Evolutionary conservation across 2,329 filamentous ascomycete species (phyloP), one percentile per base, ranked within the genome.

Genomic region (Cercospora brassicicola): DNA sequence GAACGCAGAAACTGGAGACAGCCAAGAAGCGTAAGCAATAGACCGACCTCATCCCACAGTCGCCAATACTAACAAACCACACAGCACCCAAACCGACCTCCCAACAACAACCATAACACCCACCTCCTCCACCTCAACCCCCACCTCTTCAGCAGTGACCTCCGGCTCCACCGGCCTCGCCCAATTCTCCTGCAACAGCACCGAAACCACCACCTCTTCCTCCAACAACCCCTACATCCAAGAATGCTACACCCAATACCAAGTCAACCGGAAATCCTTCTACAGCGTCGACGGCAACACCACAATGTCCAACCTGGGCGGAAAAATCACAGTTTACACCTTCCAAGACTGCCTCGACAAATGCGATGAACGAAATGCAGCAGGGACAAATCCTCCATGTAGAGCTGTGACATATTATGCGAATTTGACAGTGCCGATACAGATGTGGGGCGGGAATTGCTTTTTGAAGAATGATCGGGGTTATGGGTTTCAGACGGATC

Each of bases 401-500:
- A n/a, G 66, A 42, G 69, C 67, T 1, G 67, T 69, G 1, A 71
- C 66, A 1, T 71, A 71, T 20, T 71, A 67, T 31, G 67, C 69
- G 13, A 71, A 69, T 31, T 28, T 71, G 10, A 67, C 60, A 0
- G 31, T 20, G 6, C 66, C 69, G 3, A 59, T 71, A 4, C 23
- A 67, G 5, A 48, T 48, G 26, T 69, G 61, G 64, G 69, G 69
- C 11, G 67, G 69, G 3, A 71, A 68, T 53, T 71, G 67, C 57
- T 71, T 71, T 48, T 65, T 71, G 67, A 69, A 71, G 61, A 71
- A 71, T 62, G 67, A 67, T 65, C 56, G 69, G 3, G 64, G 64
- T 0, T 13, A 59, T 28, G 64, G 62, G 1, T 61, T 60, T 42
- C 59, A 66, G 18, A 60, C 48, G 1, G 69, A 67, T 57, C 28